Evolutionary conservation across 2,329 filamentous ascomycete species (phyloP), one percentile per base, ranked within the genome.

Genomic region (Stagonosporopsis rhizophila): DNA sequence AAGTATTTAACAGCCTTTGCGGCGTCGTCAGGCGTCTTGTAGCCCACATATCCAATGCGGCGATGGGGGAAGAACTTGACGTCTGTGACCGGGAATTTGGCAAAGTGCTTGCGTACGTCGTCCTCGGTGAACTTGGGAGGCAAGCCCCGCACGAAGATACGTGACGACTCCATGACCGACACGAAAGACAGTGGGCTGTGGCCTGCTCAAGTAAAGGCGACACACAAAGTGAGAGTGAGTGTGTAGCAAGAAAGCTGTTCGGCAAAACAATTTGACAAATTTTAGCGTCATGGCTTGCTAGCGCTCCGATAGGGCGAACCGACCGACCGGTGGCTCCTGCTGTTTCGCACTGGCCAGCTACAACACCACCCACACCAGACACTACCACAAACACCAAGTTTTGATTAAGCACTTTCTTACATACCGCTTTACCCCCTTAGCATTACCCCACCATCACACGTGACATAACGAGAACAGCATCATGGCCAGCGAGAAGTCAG

Each of bases 1-100:
- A 97, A 97, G 81, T 96, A 96, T 77, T 91, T 93, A 74, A 96
- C 90, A 40, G 95, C 94, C 71, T 88, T 86, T 54, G 85, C 82
- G 53, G 95, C 95, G 73, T 91, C 89, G 60, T 94, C 87, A 14
- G 89, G 81, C 47, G 86, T 90, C 79, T 91, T 93, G 82, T 94
- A 98, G 61, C 95, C 95, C 58, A 99, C 87, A 83, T 96, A 99
- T 67, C 93, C 95, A 77, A 99, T 97, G 66, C 93, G 87, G 69
- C 95, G 87, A 71, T 92, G 88, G 6, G 91, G 86, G 72, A 98
- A 91, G 73, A 97, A 85, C 83, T 96, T 96, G 69, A 92, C 86
- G 79, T 99, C 95, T 49, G 94, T 98, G 72, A 97, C 86, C 61
- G 89, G 82, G 60, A 88, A 89, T 67, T 86, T 84, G 58, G 89